These are phyloP conservation scores for Pulveroboletus sp. DNA, from an alignment of 768 basidiomycete species.

Conservation along the genomic window DNA sequence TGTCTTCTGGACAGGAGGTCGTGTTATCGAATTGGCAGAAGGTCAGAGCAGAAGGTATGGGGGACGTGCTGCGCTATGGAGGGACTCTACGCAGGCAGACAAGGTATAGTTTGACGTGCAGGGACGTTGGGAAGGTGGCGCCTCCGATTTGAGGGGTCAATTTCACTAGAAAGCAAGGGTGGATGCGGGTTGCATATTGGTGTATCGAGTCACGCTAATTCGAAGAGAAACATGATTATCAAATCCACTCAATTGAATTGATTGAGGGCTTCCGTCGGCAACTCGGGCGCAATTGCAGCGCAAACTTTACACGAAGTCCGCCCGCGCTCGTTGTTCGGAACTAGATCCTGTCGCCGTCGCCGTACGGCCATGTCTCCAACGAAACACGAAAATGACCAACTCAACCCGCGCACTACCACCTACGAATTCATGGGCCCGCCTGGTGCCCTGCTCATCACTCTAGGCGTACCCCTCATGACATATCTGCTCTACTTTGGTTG, in stretches of 20 bases:
- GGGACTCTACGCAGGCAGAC: slow-evolving; percentile 51
- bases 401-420: slow-evolving; percentile 66
- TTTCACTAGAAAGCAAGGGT: too few species aligned
- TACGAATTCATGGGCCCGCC: slow-evolving; percentile 85
- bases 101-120: slow-evolving; percentile 82
- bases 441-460: slow-evolving; percentile 66
- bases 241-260: too few species aligned
- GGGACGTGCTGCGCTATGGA: slow-evolving; percentile 42
- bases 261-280: too few species aligned
- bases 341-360: background rate
- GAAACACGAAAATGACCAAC: slow-evolving; percentile 29
- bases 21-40: slow-evolving; percentile 56
- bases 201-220: too few species aligned
- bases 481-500: slow-evolving; percentile 79
- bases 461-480: slow-evolving; percentile 65
- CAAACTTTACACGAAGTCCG: slow-evolving; percentile 6
- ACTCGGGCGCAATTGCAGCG: too few species aligned
- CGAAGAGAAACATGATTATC: too few species aligned
- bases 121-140: slow-evolving; percentile 67
- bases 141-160: background rate
- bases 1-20: slow-evolving; percentile 29
- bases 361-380: slow-evolving; percentile 17
- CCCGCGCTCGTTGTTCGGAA: background rate
- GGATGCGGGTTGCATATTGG: too few species aligned
- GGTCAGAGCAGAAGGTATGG: slow-evolving; percentile 41